A percentile compares a stretch with the other conserved stretches of the same genome.
Conservation (phyloP, 2,329 filamentous ascomycete genomes). For the Albifimbria verrucaria region DNA sequence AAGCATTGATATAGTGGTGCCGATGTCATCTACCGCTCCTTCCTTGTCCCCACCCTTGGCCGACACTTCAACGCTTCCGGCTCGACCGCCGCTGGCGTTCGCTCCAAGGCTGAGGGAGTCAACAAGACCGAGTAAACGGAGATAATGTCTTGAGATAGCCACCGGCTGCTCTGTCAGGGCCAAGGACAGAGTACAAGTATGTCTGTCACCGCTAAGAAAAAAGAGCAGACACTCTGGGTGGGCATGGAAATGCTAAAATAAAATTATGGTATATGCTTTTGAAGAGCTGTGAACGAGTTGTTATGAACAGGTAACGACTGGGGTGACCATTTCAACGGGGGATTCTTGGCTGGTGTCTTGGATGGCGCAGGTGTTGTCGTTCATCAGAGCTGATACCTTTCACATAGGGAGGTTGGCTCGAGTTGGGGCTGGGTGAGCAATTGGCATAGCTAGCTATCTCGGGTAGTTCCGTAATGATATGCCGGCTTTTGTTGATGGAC, state of each 20-base stretch:
- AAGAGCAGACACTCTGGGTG: no score
- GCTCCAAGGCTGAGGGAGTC: constrained; percentile 78
- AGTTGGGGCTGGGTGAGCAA: no score
- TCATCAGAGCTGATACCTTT: background rate
- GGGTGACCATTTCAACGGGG: no score
- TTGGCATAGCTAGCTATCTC: no score
- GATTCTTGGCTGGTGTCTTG: no score
- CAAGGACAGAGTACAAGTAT: constrained; percentile 6
- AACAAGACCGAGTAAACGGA: constrained; percentile 63
- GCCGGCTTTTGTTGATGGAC: no score
- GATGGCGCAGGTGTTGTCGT: background rate
- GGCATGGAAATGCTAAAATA: no score
- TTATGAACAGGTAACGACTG: background rate
- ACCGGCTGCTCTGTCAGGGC: constrained; percentile 15
- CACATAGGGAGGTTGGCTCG: no score
- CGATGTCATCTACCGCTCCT: constrained; percentile 93
- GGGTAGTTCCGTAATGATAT: no score
- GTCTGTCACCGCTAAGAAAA: no score
- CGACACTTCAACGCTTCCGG: constrained; percentile 76
- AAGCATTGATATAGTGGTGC: constrained; percentile 69
- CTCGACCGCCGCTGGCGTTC: constrained; percentile 82
- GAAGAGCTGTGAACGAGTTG: background rate
- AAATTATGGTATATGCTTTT: no score
- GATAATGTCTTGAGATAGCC: constrained; percentile 15
- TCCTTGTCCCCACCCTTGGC: constrained; percentile 86